A percentile compares a stretch with the other conserved stretches of the same genome.
phyloP scores from a whole-genome alignment of 768 basidiomycete genomes.

The Tylopilus plumbeoviolaceoides region DNA sequence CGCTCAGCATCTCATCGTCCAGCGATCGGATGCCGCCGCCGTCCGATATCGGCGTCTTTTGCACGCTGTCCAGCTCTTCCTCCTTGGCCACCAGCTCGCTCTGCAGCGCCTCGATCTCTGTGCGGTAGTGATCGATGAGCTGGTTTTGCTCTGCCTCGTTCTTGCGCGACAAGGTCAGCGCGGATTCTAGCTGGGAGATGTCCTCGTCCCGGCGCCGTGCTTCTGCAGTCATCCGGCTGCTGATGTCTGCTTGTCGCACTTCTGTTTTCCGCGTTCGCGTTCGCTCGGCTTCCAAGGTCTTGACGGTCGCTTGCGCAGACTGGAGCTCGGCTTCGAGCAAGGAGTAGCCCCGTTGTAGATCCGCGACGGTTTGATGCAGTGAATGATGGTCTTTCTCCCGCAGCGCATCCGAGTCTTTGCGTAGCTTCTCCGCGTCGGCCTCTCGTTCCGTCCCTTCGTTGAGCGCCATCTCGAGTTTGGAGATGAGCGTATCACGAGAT shows the following conservation, averaged over 20 bases:
- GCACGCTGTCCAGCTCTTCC: slow-evolving; percentile 60
- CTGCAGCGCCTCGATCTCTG: slow-evolving; percentile 69
- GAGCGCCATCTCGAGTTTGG: slow-evolving; percentile 56
- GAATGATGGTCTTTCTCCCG: slow-evolving; percentile 52
- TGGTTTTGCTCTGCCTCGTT: slow-evolving; percentile 59
- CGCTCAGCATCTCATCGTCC: slow-evolving; percentile 70
- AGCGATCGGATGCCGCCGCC: slow-evolving; percentile 48
- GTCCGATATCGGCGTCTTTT: slow-evolving; percentile 36
- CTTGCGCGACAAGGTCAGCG: slow-evolving; percentile 45
- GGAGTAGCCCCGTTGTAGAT: slow-evolving; percentile 58
- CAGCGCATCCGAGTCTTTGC: slow-evolving; percentile 41
- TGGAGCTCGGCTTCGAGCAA: slow-evolving; percentile 63
- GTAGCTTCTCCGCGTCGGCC: slow-evolving; percentile 42
- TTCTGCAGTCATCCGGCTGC: slow-evolving; percentile 47
- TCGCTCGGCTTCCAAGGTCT: slow-evolving; percentile 64
- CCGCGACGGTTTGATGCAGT: slow-evolving; percentile 47
- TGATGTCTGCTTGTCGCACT: slow-evolving; percentile 50
- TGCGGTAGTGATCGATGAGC: slow-evolving; percentile 58
- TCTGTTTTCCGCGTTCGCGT: slow-evolving; percentile 53
- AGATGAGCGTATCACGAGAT: slow-evolving; percentile 54
- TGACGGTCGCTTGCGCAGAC: slow-evolving; percentile 46
- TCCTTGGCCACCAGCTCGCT: slow-evolving; percentile 58
- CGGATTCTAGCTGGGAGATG: slow-evolving; percentile 45
- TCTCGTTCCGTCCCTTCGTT: slow-evolving; percentile 51
- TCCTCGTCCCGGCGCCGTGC: slow-evolving; percentile 52